Conservation (phyloP, 23 red algal species). For the Gracilariopsis chorda region DNA sequence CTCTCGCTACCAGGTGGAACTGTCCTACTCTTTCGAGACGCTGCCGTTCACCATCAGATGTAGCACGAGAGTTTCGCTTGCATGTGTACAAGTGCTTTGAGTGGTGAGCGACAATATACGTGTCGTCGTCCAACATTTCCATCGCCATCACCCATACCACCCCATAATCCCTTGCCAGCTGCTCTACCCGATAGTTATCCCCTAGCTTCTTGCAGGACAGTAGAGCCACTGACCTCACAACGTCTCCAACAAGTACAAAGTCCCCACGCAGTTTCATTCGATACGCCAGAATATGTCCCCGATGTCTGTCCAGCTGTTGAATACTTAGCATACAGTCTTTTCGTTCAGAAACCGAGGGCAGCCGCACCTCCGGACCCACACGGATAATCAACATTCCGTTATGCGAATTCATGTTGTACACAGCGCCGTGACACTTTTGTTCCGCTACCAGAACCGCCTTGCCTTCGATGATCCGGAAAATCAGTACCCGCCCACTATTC, state of each 20-base stretch:
- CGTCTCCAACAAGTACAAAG: conserved; percentile 89
- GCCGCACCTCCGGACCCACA: conserved; percentile 65
- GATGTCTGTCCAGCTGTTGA: conserved; percentile 44
- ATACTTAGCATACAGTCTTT: conserved; percentile 57
- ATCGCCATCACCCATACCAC: conserved; percentile 80
- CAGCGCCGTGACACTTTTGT: conserved; percentile 56
- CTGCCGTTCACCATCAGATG: conserved; percentile 68
- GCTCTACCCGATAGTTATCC: conserved; percentile 67
- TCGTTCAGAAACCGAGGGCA: conserved; percentile 44
- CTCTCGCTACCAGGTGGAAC: conserved; percentile 83
- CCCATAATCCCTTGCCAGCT: conserved; percentile 82
- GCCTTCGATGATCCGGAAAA: conserved; percentile 61
- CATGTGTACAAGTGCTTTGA: conserved; percentile 77
- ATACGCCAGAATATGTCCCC: conserved; percentile 68
- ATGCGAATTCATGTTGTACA: conserved; percentile 65
- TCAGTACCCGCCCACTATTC: conserved; percentile 68
- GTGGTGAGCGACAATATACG: conserved; percentile 77
- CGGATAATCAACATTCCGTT: conserved; percentile 78
- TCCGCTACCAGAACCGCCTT: conserved; percentile 66
- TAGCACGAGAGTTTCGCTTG: conserved; percentile 66
- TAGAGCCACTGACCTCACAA: conserved; percentile 80
- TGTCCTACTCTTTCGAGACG: conserved; percentile 76
- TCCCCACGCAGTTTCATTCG: conserved; percentile 72
- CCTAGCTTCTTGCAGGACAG: conserved; percentile 51
- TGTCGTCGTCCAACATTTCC: conserved; percentile 81